Base-by-base conservation (phyloP, 352 stramenopile species). In the Saprolegnia parasitica region DNA sequence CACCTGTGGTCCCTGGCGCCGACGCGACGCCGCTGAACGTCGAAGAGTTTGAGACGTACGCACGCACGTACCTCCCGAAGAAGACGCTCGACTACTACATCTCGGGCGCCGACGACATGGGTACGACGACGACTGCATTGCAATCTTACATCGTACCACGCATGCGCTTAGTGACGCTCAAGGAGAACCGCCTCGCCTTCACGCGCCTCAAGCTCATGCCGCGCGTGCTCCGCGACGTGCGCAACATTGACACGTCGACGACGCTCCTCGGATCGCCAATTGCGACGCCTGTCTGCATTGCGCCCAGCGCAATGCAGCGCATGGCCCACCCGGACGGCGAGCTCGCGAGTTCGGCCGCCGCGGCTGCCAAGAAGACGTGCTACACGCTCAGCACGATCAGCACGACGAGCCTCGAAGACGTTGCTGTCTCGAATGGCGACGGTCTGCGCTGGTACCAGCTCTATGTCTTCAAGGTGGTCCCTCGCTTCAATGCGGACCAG, bases 281-380 rank as follows among this genome's bases (percentile, higher is more conserved):
- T 16, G 84, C 85, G n/a, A 84, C 97, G 26, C 95, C 95, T 1
- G 95, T 98, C 73, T 98, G 97, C 78, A 88, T 96, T 54, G 95
- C 89, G 37, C 90, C 90, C 9, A 84, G 86, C 29, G 84, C 95
- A 35, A 97, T 96, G 78, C 96, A 98, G 67, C 77, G 92, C 65
- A 98, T 98, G 90, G 96, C 97, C 64, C 94, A 98, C 71, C 94
- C 90, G 40, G 90, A 98, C 64, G 94, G 95, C 49, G 95, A 98
- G 78, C 77, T 87, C 23, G 95, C 87, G 20, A 96, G 87, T 42
- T 84, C 88, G 4, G 77, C 76, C 1, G 94, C 93, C 1, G 81
- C 93, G 0, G 67, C 91, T 62, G 92, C 96, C 68, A 80, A 87
- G 15, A 90, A 89, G 66, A 92, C 87, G 42, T 81, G 96, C 74